Evolutionary conservation across 1,284 basidiomycete genomes (phyloP).

Genomic region (Mycena citricolor): DNA sequence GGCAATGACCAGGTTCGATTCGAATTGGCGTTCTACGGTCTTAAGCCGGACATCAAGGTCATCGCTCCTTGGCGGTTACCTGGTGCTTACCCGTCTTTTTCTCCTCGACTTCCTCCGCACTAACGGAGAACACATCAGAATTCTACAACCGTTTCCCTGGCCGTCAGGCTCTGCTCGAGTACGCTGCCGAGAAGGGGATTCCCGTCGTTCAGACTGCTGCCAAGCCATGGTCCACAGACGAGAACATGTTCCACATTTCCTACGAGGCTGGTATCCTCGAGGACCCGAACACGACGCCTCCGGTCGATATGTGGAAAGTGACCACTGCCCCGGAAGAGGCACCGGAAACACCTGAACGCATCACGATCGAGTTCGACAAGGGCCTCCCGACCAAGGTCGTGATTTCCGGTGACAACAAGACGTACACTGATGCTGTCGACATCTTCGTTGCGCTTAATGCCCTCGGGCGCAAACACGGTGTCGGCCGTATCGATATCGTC

Average conservation of each 20-base stretch:
- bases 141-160: slow-evolving; percentile 99
- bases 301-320: slow-evolving; percentile 99
- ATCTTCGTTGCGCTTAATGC: slow-evolving; percentile 93
- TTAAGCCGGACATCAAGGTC: slow-evolving; percentile 98
- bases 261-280: slow-evolving; percentile 99
- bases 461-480: slow-evolving; percentile 91
- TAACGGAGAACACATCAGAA: slow-evolving; percentile 45
- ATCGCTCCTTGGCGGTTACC: slow-evolving; percentile 98
- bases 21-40: slow-evolving; percentile 98
- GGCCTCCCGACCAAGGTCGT: slow-evolving; percentile 86
- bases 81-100: slow-evolving; percentile 44
- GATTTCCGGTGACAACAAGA: slow-evolving; percentile 49
- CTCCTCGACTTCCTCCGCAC: not conserved
- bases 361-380: slow-evolving; percentile 82
- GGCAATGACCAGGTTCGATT: slow-evolving; percentile 99
- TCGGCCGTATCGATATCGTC: slow-evolving; percentile 97
- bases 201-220: slow-evolving; percentile 94
- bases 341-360: slow-evolving; percentile 77
- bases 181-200: slow-evolving; percentile 87
- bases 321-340: slow-evolving; percentile 85
- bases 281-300: slow-evolving; percentile 94
- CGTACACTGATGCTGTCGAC: slow-evolving; percentile 89
- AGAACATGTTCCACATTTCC: slow-evolving; percentile 99
- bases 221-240: slow-evolving; percentile 99
- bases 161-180: slow-evolving; percentile 89